Conservation (phyloP, 2,329 filamentous ascomycete species). For the Ophiostoma triangulosporum region DNA sequence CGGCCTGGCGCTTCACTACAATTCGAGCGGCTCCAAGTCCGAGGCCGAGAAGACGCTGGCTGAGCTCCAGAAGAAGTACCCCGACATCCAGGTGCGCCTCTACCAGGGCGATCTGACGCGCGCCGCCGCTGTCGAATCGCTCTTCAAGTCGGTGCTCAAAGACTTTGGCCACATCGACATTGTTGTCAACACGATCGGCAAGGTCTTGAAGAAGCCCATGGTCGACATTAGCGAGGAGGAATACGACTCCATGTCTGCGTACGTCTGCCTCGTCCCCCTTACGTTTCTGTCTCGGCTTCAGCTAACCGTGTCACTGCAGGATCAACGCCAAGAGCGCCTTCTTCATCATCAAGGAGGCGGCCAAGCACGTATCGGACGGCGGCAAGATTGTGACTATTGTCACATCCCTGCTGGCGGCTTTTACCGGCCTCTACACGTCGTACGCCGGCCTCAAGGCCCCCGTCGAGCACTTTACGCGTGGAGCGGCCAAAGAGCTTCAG, state of each 20-base stretch:
- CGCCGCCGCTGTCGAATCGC: conserved; percentile 24
- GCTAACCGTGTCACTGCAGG: conserved; percentile 15
- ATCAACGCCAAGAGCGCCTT: conserved; percentile 34
- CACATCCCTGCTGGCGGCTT: conserved; percentile 31
- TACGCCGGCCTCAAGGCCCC: conserved; percentile 30
- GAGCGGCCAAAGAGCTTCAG: conserved; percentile 23
- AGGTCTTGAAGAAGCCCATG: conserved; percentile 34
- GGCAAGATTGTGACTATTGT: conserved; percentile 34
- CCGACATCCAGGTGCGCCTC: conserved; percentile 22
- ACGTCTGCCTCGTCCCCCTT: conserved; percentile 12
- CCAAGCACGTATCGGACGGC: conserved; percentile 28
- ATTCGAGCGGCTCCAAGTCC: conserved; percentile 25
- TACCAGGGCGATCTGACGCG: conserved; percentile 31
- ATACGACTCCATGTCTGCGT: conserved; percentile 34
- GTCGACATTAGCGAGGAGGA: conserved; percentile 29
- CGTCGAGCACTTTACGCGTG: conserved; percentile 26
- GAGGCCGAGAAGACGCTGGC: conserved; percentile 23
- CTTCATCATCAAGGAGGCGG: conserved; percentile 30
- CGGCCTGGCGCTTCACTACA: conserved; percentile 22
- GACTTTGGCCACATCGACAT: conserved; percentile 34
- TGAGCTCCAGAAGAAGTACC: conserved; percentile 22
- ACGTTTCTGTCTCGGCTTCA: too few species aligned
- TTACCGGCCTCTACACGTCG: conserved; percentile 30
- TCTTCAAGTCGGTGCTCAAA: conserved; percentile 26
- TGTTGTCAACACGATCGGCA: conserved; percentile 36